A percentile compares a stretch with the other conserved stretches of the same genome.
Evolutionary conservation across 345 rosid species (phyloP).

Genomic region (Barbarea vulgaris): DNA sequence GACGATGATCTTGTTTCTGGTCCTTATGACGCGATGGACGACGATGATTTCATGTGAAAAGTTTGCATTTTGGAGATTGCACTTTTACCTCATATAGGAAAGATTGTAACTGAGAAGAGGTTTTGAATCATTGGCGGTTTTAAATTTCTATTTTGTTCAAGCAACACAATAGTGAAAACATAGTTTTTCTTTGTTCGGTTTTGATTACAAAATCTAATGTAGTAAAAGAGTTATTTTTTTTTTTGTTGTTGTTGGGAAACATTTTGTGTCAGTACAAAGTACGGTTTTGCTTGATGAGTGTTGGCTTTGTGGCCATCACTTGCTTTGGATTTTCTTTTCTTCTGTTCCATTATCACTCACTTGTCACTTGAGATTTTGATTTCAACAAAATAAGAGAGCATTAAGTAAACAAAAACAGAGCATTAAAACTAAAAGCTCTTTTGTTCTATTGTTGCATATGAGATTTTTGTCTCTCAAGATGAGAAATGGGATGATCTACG

Average conservation of each 20-base stretch:
- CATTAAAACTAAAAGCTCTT: no score
- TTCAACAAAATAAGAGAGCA: no score
- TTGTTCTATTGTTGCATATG: conserved; percentile 9
- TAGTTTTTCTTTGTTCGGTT: background rate
- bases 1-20: conserved; percentile 60
- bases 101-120: conserved; percentile 17
- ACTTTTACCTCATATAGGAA: background rate
- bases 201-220: background rate
- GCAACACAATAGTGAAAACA: background rate
- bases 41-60: conserved; percentile 72
- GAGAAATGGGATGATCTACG: background rate
- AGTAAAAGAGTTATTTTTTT: no score
- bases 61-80: background rate
- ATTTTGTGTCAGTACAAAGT: background rate
- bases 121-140: background rate
- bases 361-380: no score
- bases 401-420: no score
- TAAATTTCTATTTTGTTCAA: background rate
- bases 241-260: background rate
- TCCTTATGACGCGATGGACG: conserved; percentile 56
- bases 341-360: no score
- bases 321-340: no score
- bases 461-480: background rate
- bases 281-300: background rate
- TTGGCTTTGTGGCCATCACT: background rate